Evolutionary conservation across 176 grass and related monocot species (phyloP), one percentile per base, ranked within the genome.

Genomic region (Pharus latifolius): DNA sequence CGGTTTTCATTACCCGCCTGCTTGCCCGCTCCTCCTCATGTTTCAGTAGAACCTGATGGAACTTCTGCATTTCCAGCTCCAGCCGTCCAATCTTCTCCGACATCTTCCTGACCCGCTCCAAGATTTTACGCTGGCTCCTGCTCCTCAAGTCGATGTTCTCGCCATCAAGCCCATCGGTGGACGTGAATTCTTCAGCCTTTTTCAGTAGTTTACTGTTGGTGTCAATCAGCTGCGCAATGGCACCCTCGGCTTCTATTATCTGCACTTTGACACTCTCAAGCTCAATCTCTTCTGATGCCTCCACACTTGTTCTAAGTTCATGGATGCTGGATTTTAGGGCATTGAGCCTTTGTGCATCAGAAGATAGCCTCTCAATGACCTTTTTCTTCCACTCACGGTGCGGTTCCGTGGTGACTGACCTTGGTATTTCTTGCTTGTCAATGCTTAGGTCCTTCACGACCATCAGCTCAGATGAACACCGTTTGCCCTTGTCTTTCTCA

Each of bases 81-180:
- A 99, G 59, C 32, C 70, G 69, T 6, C 78, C 95, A 3, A 90
- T 82, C 78, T 94, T 99, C 69, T 99, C 95, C 17, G 90, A 99
- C 58, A 83, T 81, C 73, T 88, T 94, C n/a, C 72, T 25, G 16
- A 83, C 76, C 15, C 87, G 81, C 49, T 94, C 95, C 20, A 79
- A 81, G 63, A 99, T 91, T 68, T 91, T 93, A 62, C 72, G 83
- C 71, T 90, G 91, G 79, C 76, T 99, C 73, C 82, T 73, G 60
- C 67, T 90, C 17, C 84, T 73, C 3, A 63, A 43, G 75, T 91
- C 84, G 35, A 77, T 76, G 53, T 77, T 74, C 25, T 63, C 77
- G 33, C 34, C 75, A 28, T 27, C 63, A 0, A 31, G 52, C 7
- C 57, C 70, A 6, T 77, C 79, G 1, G 68, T n/a, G 0, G 72